These are phyloP conservation scores for Crithidia thermophila DNA, from an alignment of 208 protist species.

Conservation along the genomic window DNA sequence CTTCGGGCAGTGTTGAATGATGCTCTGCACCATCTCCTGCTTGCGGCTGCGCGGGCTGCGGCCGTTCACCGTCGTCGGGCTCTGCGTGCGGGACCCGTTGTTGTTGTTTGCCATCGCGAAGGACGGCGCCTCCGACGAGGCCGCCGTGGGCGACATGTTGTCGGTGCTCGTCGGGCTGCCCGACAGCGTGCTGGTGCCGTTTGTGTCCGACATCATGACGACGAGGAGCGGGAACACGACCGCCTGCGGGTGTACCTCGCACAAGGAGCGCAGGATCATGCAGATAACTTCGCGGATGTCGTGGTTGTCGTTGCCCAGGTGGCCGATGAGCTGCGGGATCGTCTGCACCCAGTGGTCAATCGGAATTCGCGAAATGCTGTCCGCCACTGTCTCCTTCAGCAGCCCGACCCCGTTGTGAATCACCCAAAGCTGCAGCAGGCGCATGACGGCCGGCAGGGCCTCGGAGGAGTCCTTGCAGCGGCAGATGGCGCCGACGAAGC, in stretches of 20 bases:
- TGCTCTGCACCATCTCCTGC: conserved; percentile 70
- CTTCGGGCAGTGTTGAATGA: conserved; percentile 85
- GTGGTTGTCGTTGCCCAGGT: conserved; percentile 93
- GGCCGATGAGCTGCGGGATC: conserved; percentile 99
- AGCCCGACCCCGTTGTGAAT: conserved; percentile 90
- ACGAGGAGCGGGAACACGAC: conserved; percentile 99
- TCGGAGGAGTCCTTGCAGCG: conserved; percentile 73
- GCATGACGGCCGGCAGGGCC: conserved; percentile 96
- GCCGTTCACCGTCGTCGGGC: conserved; percentile 8
- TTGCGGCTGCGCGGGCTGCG: conserved; percentile 39
- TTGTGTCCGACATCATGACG: conserved; percentile 87
- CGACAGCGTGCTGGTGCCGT: conserved; percentile 11
- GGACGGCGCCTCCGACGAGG: conserved; percentile 3
- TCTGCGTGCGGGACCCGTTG: conserved; percentile 2
- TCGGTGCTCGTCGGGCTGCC: conserved; percentile 4
- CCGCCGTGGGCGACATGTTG: neutral
- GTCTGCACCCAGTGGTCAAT: conserved; percentile 99
- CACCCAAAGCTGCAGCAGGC: conserved; percentile 99
- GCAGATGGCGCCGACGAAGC: conserved; percentile 98
- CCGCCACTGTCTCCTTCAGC: conserved; percentile 88
- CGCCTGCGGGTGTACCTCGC: conserved; percentile 98
- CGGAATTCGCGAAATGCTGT: conserved; percentile 94
- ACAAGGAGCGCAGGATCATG: conserved; percentile 95
- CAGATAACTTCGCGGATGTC: conserved; percentile 95
- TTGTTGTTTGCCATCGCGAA: neutral